These are phyloP conservation scores for Entomophthora muscae DNA, from an alignment of 371 early-diverging fungal species.

Conservation along the genomic window DNA sequence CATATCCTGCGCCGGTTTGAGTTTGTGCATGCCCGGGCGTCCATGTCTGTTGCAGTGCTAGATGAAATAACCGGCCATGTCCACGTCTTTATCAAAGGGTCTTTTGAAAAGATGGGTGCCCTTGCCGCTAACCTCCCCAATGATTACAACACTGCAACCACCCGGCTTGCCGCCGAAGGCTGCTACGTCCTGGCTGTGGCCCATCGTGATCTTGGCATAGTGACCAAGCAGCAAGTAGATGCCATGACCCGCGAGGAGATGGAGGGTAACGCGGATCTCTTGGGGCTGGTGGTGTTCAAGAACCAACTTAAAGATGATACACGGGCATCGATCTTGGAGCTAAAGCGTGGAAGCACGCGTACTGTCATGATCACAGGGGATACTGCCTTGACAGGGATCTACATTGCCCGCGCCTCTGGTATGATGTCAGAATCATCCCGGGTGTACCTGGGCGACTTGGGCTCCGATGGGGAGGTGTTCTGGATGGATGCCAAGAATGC, in stretches of 20 bases:
- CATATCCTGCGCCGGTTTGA: slow-evolving; percentile 57
- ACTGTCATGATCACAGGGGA: slow-evolving; percentile 92
- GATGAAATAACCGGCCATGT: slow-evolving; percentile 30
- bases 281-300: slow-evolving; percentile 70
- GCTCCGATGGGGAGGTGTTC: slow-evolving; percentile 21
- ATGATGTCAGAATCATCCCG: slow-evolving; percentile 28
- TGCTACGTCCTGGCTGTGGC: slow-evolving; percentile 70
- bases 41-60: slow-evolving; percentile 65
- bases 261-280: slow-evolving; percentile 40
- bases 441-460: slow-evolving; percentile 33
- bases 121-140: slow-evolving; percentile 33
- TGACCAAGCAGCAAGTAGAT: slow-evolving; percentile 19
- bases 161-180: slow-evolving; percentile 43
- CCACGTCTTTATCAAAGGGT: slow-evolving; percentile 69
- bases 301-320: slow-evolving; percentile 77
- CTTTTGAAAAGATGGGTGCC: slow-evolving; percentile 56
- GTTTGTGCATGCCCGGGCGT: slow-evolving; percentile 66
- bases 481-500: slow-evolving; percentile 17
- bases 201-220: slow-evolving; percentile 29
- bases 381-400: slow-evolving; percentile 71
- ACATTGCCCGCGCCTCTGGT: slow-evolving; percentile 61
- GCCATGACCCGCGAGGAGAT: slow-evolving; percentile 39
- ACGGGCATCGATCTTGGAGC: slow-evolving; percentile 41
- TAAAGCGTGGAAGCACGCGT: slow-evolving; percentile 55
- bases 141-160: slow-evolving; percentile 34